These are phyloP conservation scores for Punica granatum DNA, from an alignment of 345 rosid species.

Conservation along the genomic window DNA sequence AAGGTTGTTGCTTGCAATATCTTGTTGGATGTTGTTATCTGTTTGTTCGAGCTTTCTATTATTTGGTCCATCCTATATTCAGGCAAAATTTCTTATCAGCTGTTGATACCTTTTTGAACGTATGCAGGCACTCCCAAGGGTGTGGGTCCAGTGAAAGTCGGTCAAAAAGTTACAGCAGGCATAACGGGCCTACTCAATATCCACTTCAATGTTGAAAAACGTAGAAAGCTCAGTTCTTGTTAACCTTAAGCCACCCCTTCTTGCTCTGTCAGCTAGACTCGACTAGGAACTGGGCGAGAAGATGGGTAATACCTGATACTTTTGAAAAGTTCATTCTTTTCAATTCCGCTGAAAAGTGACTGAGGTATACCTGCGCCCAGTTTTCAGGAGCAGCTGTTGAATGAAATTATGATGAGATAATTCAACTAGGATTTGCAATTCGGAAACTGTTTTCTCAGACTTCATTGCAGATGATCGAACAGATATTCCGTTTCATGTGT, in stretches of 20 bases:
- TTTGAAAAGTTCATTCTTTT: background rate
- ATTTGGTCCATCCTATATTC: too few relatives aligned
- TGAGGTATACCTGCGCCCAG: background rate
- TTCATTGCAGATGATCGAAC: background rate
- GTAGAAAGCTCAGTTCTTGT: background rate
- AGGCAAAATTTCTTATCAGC: too few relatives aligned
- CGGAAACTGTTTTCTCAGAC: background rate
- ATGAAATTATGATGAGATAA: background rate
- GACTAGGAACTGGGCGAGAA: background rate
- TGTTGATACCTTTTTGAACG: background rate
- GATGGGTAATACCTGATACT: background rate
- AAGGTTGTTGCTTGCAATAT: background rate
- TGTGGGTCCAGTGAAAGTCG: slow-evolving; percentile 81
- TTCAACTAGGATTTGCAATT: background rate
- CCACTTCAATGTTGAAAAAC: slow-evolving; percentile 1
- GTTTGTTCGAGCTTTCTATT: too few relatives aligned
- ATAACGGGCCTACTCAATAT: slow-evolving; percentile 3
- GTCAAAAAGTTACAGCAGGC: slow-evolving; percentile 70
- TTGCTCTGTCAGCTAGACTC: background rate
- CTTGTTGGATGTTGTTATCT: background rate
- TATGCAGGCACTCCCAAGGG: slow-evolving; percentile 86
- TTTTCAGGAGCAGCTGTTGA: background rate
- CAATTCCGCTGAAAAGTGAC: background rate
- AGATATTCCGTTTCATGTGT: background rate
- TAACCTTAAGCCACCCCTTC: background rate